phyloP scores from a whole-genome alignment of 2,329 filamentous ascomycete species.

The Trichoderma arundinaceum region DNA sequence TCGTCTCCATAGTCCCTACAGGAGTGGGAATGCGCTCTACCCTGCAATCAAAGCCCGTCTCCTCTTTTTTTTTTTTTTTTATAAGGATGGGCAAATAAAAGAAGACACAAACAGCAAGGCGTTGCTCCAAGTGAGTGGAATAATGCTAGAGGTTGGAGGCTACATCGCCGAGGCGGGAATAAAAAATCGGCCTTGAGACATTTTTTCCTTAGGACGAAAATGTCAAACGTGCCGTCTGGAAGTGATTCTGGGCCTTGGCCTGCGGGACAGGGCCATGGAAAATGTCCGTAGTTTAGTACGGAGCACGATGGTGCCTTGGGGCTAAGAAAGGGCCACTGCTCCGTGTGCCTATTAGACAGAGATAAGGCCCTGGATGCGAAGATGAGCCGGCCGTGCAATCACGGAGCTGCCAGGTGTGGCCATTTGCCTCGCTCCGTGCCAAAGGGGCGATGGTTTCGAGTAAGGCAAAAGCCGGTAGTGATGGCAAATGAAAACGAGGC shows the following conservation, averaged over 20 bases:
- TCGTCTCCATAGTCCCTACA: slow-evolving; percentile 13
- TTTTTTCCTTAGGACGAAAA: slow-evolving; percentile 10
- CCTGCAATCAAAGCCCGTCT: slow-evolving; percentile 3
- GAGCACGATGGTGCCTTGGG: slow-evolving; percentile 13
- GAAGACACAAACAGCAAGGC: slow-evolving; percentile 6
- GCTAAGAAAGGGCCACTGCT: slow-evolving; percentile 2
- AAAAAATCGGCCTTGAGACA: slow-evolving; percentile 4
- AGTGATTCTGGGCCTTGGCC: slow-evolving; percentile 8
- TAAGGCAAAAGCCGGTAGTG: too few species aligned
- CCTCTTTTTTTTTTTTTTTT: slow-evolving; percentile 18
- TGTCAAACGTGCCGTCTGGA: background rate
- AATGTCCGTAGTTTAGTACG: slow-evolving; percentile 21
- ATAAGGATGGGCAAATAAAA: background rate
- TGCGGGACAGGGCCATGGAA: slow-evolving; percentile 20
- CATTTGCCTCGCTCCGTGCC: too few species aligned
- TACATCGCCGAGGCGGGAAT: slow-evolving; percentile 17
- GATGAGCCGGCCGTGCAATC: background rate
- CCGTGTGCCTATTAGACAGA: slow-evolving; percentile 6
- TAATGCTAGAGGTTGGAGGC: slow-evolving; percentile 5
- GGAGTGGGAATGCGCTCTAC: slow-evolving; percentile 25
- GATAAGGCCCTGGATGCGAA: background rate
- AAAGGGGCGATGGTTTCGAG: too few species aligned
- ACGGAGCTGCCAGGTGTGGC: background rate
- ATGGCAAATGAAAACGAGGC: too few species aligned
- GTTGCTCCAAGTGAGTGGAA: slow-evolving; percentile 15